These are phyloP conservation scores for Chloroidium sp. DNA, from an alignment of 163 green algal species.

Conservation along the genomic window DNA sequence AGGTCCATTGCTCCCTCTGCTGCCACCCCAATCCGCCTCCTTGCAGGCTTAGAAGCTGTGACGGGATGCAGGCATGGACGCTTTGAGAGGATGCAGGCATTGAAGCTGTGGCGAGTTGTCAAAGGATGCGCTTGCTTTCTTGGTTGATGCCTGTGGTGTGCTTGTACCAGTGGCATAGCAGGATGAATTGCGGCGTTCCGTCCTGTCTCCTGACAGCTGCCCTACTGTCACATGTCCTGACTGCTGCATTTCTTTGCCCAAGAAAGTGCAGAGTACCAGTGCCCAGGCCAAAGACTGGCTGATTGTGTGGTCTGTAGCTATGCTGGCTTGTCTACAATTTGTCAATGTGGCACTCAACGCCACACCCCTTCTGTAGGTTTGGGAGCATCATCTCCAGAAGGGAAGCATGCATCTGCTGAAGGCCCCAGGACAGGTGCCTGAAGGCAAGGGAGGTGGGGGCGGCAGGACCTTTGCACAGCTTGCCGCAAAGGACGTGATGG, in stretches of 20 bases:
- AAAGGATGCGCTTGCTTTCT: no score
- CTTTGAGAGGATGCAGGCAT: no score
- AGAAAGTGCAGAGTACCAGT: neutral
- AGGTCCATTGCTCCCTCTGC: constrained; percentile 13
- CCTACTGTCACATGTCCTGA: neutral
- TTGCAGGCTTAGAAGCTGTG: neutral
- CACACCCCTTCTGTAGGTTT: constrained; percentile 8
- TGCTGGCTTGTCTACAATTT: neutral
- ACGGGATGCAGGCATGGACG: no score
- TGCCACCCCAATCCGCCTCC: neutral
- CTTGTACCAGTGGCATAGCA: no score
- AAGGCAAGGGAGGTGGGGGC: neutral
- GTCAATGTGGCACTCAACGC: neutral
- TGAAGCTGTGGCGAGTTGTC: neutral
- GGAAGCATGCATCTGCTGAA: constrained; percentile 9
- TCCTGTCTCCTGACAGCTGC: neutral
- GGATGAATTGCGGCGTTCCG: no score
- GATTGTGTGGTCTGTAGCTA: neutral
- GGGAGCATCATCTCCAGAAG: constrained; percentile 7
- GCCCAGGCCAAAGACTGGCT: neutral
- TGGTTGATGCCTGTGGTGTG: no score
- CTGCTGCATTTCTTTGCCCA: neutral
- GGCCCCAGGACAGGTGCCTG: neutral
- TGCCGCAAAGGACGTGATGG: constrained; percentile 17
- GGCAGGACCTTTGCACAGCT: constrained; percentile 9